These are phyloP conservation scores for Ogataea salicorniae DNA, from an alignment of 805 yeast genomes.

Conservation along the genomic window DNA sequence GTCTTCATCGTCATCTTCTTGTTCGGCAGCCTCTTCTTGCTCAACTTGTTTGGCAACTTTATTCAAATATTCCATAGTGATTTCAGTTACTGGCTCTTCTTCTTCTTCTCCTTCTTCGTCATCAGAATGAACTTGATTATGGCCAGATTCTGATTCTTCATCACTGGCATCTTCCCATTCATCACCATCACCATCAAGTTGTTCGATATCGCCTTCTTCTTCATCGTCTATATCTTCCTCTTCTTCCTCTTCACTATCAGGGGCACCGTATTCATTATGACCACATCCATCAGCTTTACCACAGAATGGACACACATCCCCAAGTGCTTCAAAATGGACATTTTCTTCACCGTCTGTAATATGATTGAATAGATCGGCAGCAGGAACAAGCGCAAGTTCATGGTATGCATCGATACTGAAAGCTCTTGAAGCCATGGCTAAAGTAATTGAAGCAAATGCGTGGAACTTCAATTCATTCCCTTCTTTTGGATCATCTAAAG, in stretches of 20 bases:
- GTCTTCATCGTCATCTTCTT: conserved; percentile 18
- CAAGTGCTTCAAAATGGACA: conserved; percentile 59
- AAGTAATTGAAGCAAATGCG: conserved; percentile 52
- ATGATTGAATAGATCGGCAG: conserved; percentile 88
- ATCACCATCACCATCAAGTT: conserved; percentile 15
- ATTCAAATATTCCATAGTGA: conserved; percentile 30
- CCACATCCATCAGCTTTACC: conserved; percentile 30
- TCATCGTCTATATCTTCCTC: conserved; percentile 26
- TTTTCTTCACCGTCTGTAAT: conserved; percentile 45
- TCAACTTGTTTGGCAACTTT: conserved; percentile 28
- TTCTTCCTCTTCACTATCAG: conserved; percentile 27
- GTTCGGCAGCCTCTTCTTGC: conserved; percentile 21
- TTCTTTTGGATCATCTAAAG: conserved; percentile 11
- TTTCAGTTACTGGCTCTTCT: conserved; percentile 19
- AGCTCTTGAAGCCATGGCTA: conserved; percentile 68
- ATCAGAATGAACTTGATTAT: conserved; percentile 17
- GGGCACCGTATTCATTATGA: conserved; percentile 26
- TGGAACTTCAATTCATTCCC: conserved; percentile 30
- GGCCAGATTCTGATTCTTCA: conserved; percentile 22
- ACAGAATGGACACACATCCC: conserved; percentile 32
- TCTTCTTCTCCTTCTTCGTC: conserved; percentile 19
- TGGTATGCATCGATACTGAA: conserved; percentile 76
- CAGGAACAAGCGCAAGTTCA: conserved; percentile 77
- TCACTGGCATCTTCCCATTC: conserved; percentile 22
- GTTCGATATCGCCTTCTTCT: conserved; percentile 19